Evolutionary conservation across 2,329 filamentous ascomycete genomes (phyloP).

Genomic region (Laburnicola sp.): DNA sequence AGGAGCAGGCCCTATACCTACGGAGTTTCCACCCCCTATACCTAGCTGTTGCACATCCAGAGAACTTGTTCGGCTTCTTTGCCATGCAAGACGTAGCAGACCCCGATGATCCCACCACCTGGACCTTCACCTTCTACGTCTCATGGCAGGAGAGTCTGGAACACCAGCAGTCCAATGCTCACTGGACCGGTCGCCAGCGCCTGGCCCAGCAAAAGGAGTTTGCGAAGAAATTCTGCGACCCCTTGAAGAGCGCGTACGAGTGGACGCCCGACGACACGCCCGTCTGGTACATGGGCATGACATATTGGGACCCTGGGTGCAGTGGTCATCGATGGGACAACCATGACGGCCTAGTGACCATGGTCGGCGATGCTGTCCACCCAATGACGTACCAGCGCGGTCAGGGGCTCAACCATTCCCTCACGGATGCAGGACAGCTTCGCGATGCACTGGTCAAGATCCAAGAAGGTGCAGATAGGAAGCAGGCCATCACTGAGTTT

Average conservation of each 20-base stretch:
- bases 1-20: conserved; percentile 50
- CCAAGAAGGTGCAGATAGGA: conserved; percentile 25
- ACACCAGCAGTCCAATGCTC: conserved; percentile 46
- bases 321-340: conserved; percentile 40
- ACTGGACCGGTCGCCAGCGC: conserved; percentile 43
- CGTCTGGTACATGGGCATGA: conserved; percentile 42
- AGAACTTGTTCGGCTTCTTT: conserved; percentile 51
- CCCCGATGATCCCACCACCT: conserved; percentile 44
- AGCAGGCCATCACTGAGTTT: conserved; percentile 43
- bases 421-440: conserved; percentile 50
- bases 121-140: conserved; percentile 55
- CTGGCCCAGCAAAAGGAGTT: conserved; percentile 48
- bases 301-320: conserved; percentile 41
- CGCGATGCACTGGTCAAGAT: conserved; percentile 37
- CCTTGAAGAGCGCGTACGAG: conserved; percentile 48
- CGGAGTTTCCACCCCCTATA: conserved; percentile 52
- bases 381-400: conserved; percentile 52
- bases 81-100: conserved; percentile 49
- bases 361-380: conserved; percentile 48
- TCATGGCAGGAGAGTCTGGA: conserved; percentile 48
- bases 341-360: conserved; percentile 39
- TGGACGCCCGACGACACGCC: conserved; percentile 38
- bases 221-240: conserved; percentile 47
- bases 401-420: conserved; percentile 54
- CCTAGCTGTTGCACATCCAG: conserved; percentile 49